phyloP scores from a whole-genome alignment of 2,329 filamentous ascomycete species.

The Karstenula rhodostoma region DNA sequence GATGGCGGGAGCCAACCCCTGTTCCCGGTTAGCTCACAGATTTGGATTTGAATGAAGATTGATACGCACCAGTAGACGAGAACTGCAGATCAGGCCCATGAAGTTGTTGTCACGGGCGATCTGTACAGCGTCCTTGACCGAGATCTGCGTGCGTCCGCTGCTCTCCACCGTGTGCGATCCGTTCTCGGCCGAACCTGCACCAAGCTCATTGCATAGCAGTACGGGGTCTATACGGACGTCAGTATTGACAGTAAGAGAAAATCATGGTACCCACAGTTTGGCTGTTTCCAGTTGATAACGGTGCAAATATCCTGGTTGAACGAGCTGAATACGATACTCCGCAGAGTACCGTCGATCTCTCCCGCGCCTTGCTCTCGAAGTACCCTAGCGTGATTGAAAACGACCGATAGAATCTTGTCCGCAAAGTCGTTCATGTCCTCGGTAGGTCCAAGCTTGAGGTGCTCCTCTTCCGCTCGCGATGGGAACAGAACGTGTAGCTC shows the following conservation, averaged over 20 bases:
- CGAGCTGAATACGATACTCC: slow-evolving; percentile 92
- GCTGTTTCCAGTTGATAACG: slow-evolving; percentile 98
- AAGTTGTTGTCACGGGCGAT: slow-evolving; percentile 97
- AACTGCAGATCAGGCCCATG: slow-evolving; percentile 94
- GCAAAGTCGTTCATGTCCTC: slow-evolving; percentile 86
- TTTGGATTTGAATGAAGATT: neutral
- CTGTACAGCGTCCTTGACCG: slow-evolving; percentile 92
- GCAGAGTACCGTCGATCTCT: slow-evolving; percentile 70
- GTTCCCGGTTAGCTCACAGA: slow-evolving; percentile 16
- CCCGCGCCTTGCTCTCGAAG: slow-evolving; percentile 65
- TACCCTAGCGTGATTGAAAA: slow-evolving; percentile 88
- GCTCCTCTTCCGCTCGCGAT: slow-evolving; percentile 74
- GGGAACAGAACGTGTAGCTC: slow-evolving; percentile 95
- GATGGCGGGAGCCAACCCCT: slow-evolving; percentile 93
- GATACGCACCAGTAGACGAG: slow-evolving; percentile 77
- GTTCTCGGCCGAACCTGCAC: slow-evolving; percentile 57
- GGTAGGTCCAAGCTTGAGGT: slow-evolving; percentile 74
- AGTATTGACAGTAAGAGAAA: slow-evolving; percentile 14
- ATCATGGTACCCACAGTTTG: slow-evolving; percentile 73
- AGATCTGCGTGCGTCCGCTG: slow-evolving; percentile 77
- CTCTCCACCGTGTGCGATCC: slow-evolving; percentile 57
- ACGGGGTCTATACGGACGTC: slow-evolving; percentile 71
- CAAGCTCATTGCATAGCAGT: slow-evolving; percentile 92
- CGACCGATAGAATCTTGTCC: slow-evolving; percentile 81
- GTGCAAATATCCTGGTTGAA: slow-evolving; percentile 92